phyloP scores from a whole-genome alignment of 108 stramenopile genomes.

The Cylindrotheca fusiformis region DNA sequence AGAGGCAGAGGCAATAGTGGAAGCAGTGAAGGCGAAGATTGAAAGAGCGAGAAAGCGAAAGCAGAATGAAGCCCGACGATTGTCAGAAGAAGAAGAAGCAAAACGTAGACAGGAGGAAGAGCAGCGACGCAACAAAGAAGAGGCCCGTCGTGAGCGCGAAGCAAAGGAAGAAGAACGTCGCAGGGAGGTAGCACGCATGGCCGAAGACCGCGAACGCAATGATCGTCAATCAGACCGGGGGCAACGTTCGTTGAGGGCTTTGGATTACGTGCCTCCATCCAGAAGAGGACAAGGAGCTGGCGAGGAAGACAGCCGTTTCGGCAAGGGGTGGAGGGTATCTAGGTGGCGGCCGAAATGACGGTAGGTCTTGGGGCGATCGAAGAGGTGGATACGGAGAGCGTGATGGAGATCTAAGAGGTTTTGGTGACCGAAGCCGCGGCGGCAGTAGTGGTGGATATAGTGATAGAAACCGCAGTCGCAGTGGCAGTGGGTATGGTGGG shows the following conservation, averaged over 20 bases:
- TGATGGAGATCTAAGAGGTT: not conserved
- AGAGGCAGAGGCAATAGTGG: slow-evolving; percentile 60
- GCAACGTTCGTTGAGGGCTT: slow-evolving; percentile 13
- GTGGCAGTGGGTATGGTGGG: slow-evolving; percentile 3
- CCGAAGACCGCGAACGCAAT: slow-evolving; percentile 52
- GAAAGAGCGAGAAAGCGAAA: slow-evolving; percentile 66
- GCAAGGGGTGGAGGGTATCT: slow-evolving; percentile 35
- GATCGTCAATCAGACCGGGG: slow-evolving; percentile 21
- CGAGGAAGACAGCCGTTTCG: too few relatives aligned
- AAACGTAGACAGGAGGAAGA: slow-evolving; percentile 51
- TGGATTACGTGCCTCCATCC: slow-evolving; percentile 74
- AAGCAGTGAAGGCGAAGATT: slow-evolving; percentile 76
- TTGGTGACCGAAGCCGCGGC: slow-evolving; percentile 10
- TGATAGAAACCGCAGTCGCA: too few relatives aligned
- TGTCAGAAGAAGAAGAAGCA: slow-evolving; percentile 45
- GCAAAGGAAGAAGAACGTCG: slow-evolving; percentile 54
- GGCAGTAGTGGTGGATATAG: slow-evolving; percentile 12
- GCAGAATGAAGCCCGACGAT: slow-evolving; percentile 50
- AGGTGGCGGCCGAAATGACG: slow-evolving; percentile 37
- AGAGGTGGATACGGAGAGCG: slow-evolving; percentile 22
- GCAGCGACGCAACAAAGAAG: slow-evolving; percentile 46
- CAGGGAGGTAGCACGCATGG: slow-evolving; percentile 66
- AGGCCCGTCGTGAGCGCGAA: slow-evolving; percentile 45
- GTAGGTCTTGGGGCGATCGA: slow-evolving; percentile 34
- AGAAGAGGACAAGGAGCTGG: slow-evolving; percentile 38